Base-by-base conservation (phyloP, 805 yeast species). In the Cyberlindnera saturnus region DNA sequence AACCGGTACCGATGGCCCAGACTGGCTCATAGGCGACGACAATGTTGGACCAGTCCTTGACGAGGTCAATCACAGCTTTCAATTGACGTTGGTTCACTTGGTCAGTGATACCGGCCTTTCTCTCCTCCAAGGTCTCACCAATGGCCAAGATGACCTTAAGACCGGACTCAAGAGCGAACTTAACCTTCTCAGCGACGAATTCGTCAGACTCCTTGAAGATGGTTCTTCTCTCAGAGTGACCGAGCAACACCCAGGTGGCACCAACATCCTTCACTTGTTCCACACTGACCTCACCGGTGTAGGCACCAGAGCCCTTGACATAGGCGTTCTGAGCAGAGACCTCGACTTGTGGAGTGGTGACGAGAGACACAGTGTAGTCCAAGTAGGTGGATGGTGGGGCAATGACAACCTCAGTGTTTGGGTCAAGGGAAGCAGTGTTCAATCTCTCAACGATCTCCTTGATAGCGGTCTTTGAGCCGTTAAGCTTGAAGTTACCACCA, bases 1-100 rank as follows among this genome's bases (percentile, higher is more conserved):
- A 81, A 65, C 99, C 99, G 59, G 98, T 90, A 69, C 99, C 99
- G 61, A 93, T 93, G 60, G 99, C 99, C 99, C 99, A 93, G 57
- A 93, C 96, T 60, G 99, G 99, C 76, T 93, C 99, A 75, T 93
- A 93, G 62, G 99, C 99, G 67, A 93, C 73, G 54, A 93, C 98
- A 56, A 93, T 75, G 69, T 86, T 77, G 52, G 84, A 61, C 98
- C 98, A 91, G 81, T 90, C 97, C 59, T 65, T 60, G 51, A 88
- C 82, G 49, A 82, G 74, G 65, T 80, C 84, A 61, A 85, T 71
- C 49, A 85, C 97, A 50, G 98, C 96, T 56, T 79, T 75, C 63
- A 91, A 76, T 78, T 93, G 98, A 74, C 86, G 81, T 66, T 84
- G 78, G 69, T 86, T 82, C 51, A 93, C 95, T 26, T 80, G 78